Conservation (phyloP, 139 green algal genomes). For the Gonium pectorale region DNA sequence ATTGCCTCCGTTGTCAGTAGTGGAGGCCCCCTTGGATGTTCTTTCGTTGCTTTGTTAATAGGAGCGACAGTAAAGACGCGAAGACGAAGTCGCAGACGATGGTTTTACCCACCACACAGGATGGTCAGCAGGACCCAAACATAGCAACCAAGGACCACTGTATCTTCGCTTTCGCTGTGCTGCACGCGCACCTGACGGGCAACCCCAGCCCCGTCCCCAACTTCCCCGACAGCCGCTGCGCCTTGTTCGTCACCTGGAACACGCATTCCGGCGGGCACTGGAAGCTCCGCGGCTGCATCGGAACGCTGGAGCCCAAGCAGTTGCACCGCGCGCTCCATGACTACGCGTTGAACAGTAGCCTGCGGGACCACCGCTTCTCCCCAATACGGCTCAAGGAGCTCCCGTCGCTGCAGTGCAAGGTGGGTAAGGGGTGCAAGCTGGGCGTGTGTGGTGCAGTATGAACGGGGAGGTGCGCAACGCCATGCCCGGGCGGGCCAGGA, state of each 20-base stretch:
- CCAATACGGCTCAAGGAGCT: slow-evolving; percentile 65
- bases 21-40: slow-evolving; percentile 34
- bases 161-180: slow-evolving; percentile 64
- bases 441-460: background rate
- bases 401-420: slow-evolving; percentile 76
- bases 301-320: slow-evolving; percentile 75
- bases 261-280: slow-evolving; percentile 45
- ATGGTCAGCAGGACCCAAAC: background rate
- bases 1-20: too few relatives aligned
- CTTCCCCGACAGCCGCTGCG: slow-evolving; percentile 67
- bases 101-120: background rate
- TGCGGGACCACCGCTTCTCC: slow-evolving; percentile 79
- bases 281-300: slow-evolving; percentile 86
- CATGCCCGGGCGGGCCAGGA: too few relatives aligned
- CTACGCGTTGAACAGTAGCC: slow-evolving; percentile 79
- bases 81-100: too few relatives aligned
- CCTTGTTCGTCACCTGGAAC: slow-evolving; percentile 89
- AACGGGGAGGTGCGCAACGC: too few relatives aligned
- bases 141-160: slow-evolving; percentile 55
- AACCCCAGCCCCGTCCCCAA: slow-evolving; percentile 20
- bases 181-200: slow-evolving; percentile 59
- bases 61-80: background rate
- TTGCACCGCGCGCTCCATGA: slow-evolving; percentile 75
- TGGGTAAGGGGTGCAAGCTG: too few relatives aligned
- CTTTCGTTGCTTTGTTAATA: background rate